Base-by-base conservation (phyloP, 1,284 basidiomycete genomes). In the Moniliella sp. region DNA sequence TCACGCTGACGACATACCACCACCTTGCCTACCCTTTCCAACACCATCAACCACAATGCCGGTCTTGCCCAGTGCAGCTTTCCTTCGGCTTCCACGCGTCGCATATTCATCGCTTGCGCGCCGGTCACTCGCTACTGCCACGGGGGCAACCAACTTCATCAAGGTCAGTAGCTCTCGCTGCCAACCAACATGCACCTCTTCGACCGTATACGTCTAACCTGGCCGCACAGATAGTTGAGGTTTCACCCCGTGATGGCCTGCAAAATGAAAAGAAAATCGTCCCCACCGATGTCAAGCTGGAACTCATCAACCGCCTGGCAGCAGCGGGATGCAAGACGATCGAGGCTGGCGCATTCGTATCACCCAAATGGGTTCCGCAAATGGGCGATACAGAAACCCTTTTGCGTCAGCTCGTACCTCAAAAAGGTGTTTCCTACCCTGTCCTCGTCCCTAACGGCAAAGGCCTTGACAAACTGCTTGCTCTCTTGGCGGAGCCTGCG, bases 291-390 rank as follows among this genome's bases (percentile, higher is more conserved):
- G 65, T 76, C 42, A 91, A 88, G 61, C 71, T 75, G 26, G 75
- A 79, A 45, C 69, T 94, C 29, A 75, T 94, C 40, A 70, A 78
- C 38, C 64, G 74, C 9, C 71, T 93, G 3, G 71, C 70, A 4
- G 55, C 63, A 5, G 73, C 78, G 2, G 86, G 86, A 0, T 61
- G 76, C 41, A 66, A 65, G 34, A 71, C 67, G 34, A 76, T 94
- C 42, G 86, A 94, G 63, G 72, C 75, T 0, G 86, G 86, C 4
- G 79, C 78, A 50, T 91, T 91, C 53, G 84, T 93, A 34, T 78
- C 78, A 21, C 57, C 51, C 4, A 51, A 50, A 31, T 84, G 82
- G 77, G 79, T 91, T 11, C 83, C 82, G 0, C 79, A 50, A 37
- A 54, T 39, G 41, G 49, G 40, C 4, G 46, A 48, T 27, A 50